A percentile compares a stretch with the other conserved stretches of the same genome.
Conservation (phyloP, 371 early-diverging fungal genomes). For the Parasitella parasitica region DNA sequence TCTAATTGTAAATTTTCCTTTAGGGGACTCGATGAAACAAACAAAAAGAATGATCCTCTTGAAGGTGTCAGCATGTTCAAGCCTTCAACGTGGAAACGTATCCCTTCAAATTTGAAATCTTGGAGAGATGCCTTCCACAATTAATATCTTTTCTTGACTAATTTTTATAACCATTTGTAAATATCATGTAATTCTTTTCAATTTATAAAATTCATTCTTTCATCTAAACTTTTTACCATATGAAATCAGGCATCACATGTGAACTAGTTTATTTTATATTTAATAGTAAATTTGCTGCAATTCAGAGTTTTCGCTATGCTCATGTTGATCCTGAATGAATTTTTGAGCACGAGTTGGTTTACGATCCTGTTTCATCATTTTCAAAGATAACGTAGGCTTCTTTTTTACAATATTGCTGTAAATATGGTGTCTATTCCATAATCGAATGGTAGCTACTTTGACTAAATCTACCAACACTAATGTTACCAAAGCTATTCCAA, state of each 20-base stretch:
- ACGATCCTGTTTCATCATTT: background rate
- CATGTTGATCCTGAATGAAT: slow-evolving; percentile 26
- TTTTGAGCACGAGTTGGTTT: slow-evolving; percentile 26
- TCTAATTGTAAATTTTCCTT: background rate
- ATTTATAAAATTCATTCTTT: no score
- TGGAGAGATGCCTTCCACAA: slow-evolving; percentile 40
- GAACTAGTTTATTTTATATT: no score
- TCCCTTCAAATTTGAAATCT: slow-evolving; percentile 32
- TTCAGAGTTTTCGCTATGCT: background rate
- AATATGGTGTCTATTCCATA: slow-evolving; percentile 53
- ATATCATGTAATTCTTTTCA: background rate
- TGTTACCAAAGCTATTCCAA: slow-evolving; percentile 66
- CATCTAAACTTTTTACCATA: no score
- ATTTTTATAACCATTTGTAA: background rate
- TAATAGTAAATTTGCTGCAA: background rate
- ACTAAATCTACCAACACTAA: slow-evolving; percentile 77
- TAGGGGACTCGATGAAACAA: slow-evolving; percentile 21
- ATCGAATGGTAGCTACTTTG: slow-evolving; percentile 74
- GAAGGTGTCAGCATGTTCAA: slow-evolving; percentile 41
- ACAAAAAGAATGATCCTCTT: slow-evolving; percentile 30
- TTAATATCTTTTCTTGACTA: slow-evolving; percentile 6
- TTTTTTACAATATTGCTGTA: background rate
- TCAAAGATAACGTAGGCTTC: slow-evolving; percentile 1
- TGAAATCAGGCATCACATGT: no score
- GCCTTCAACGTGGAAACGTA: slow-evolving; percentile 41